Evolutionary conservation across 129 eudicot genomes (phyloP), one percentile per base, ranked within the genome.

Genomic region (carrot (Daucus carota)): DNA sequence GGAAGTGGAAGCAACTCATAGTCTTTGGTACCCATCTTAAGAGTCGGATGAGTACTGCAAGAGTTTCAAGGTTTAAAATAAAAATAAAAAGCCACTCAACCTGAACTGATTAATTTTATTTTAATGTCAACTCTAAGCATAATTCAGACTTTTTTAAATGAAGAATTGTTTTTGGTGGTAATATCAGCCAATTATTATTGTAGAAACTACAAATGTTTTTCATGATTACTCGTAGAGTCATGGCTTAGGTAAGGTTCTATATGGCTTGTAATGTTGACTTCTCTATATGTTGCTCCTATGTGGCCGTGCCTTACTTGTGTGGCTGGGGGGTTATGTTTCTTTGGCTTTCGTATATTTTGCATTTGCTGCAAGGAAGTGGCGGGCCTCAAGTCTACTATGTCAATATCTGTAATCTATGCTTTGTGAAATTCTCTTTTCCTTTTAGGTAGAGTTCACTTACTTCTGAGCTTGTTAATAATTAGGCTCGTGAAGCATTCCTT

Each of bases 401-500:
- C 22, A 8, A 8, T 22, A 0, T n/a, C 29, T 54, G n/a, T 54
- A n/a, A 8, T n/a, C 29, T 54, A 28, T 22, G 62, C 11, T 54
- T 22, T 29, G 8, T 0, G 29, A 13, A n/a, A 54, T 6, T 57
- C 31, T 57, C 10, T 31, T 57, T 57, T n/a, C 16, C 32, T 15
- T n/a, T 8, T 15, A n/a, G 9, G 65, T n/a, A 32, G 11, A 65
- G 13, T 65, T 65, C 41, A 70, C 46, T 70, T 41, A 70, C 46
- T 70, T 41, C 33, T 38, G 17, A 41, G 15, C 34, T 72, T 42
- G 57, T 43, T 5, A 42, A 26, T 66, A 72, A 29, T 47, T 65
- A 93, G 98, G 98, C 98, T 34, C 89, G 91, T 0, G 90, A 90
- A 50, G 98, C 98, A 26, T 90, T 88, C 83, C 85, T 90, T 43